Base-by-base conservation (phyloP, 2,329 filamentous ascomycete species). In the Xylariales sp. region DNA sequence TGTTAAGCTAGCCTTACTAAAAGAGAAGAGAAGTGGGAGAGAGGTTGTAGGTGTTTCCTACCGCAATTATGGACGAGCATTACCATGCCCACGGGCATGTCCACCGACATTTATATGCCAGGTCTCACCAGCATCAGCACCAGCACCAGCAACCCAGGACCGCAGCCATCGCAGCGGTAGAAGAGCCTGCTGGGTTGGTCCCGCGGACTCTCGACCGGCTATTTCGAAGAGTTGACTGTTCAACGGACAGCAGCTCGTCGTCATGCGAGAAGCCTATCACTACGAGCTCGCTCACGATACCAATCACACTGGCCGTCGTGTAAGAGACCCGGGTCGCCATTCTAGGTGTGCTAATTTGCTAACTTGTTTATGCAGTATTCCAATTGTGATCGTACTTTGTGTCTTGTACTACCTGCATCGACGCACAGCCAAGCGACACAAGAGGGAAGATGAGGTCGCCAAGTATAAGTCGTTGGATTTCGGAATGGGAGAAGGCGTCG, bases 391-490 rank as follows among this genome's bases (percentile, higher is more conserved):
- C 43, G 83, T 85, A 15, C 58, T 84, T 1, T 56, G 79, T 33
- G 75, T 88, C 2, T 67, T 96, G 27, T 55, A 90, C 47, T 83
- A 81, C 55, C 74, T 98, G 24, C 90, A 96, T 57, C 79, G 88
- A 37, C 77, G 88, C 59, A 85, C 88, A 53, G 65, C 86, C 27
- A 79, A 76, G 57, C 88, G 80, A 53, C 72, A 88, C 46, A 70
- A 72, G 39, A 66, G 72, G 41, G 93, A 98, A 64, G 93, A 98
- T 64, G 73, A 76, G 14, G 80, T 85, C 45, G 90, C 96, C 61
- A 87, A 88, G 49, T 88, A 94, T 62, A 90, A 85, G 56, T 93
- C 88, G 1, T 74, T 97, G 56, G 93, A 98, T 60, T 98, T 96
- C 57, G 93, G 93, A 24, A 64, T 96, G 55, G 88, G 66, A 25